Percentiles rank a stretch among this genome's conserved stretches.
These are phyloP conservation scores for Peniophora sp. DNA, from an alignment of 1,284 basidiomycete species.

Conservation along the genomic window DNA sequence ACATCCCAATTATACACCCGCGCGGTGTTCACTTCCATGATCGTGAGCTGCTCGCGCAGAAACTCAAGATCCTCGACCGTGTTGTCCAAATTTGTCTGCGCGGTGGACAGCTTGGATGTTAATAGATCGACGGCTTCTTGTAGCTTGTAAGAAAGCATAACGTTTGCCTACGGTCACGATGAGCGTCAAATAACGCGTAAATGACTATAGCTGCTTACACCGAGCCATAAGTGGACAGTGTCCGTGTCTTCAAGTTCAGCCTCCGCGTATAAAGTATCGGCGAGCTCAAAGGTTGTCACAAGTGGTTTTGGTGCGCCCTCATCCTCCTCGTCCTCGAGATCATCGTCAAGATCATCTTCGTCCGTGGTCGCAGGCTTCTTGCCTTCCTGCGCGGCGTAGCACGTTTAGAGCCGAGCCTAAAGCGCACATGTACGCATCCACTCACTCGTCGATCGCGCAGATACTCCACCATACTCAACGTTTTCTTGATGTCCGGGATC, in stretches of 20 bases:
- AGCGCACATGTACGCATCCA: slow-evolving; percentile 6
- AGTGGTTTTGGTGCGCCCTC: slow-evolving; percentile 43
- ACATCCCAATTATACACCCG: slow-evolving; percentile 97
- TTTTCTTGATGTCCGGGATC: slow-evolving; percentile 95
- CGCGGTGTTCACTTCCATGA: slow-evolving; percentile 98
- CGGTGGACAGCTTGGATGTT: slow-evolving; percentile 68
- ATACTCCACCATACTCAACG: slow-evolving; percentile 83
- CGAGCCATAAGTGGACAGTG: slow-evolving; percentile 92
- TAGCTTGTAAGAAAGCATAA: slow-evolving; percentile 94
- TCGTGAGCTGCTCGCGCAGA: slow-evolving; percentile 89
- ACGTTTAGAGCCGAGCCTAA: neutral
- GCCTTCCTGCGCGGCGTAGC: slow-evolving; percentile 38
- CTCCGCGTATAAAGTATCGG: slow-evolving; percentile 92
- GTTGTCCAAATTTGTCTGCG: slow-evolving; percentile 62
- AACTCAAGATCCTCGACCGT: slow-evolving; percentile 90
- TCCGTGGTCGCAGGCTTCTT: slow-evolving; percentile 38
- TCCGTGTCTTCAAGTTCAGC: slow-evolving; percentile 85
- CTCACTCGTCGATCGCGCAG: slow-evolving; percentile 66
- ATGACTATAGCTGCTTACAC: slow-evolving; percentile 58
- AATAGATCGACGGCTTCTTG: slow-evolving; percentile 76
- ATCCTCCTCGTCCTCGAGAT: slow-evolving; percentile 31
- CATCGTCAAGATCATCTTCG: slow-evolving; percentile 44
- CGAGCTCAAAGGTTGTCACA: slow-evolving; percentile 89
- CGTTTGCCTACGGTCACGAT: slow-evolving; percentile 70
- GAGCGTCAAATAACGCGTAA: neutral